Evolutionary conservation across 202 grass and related monocot species (phyloP).

Genomic region (Alloteropsis angusta): DNA sequence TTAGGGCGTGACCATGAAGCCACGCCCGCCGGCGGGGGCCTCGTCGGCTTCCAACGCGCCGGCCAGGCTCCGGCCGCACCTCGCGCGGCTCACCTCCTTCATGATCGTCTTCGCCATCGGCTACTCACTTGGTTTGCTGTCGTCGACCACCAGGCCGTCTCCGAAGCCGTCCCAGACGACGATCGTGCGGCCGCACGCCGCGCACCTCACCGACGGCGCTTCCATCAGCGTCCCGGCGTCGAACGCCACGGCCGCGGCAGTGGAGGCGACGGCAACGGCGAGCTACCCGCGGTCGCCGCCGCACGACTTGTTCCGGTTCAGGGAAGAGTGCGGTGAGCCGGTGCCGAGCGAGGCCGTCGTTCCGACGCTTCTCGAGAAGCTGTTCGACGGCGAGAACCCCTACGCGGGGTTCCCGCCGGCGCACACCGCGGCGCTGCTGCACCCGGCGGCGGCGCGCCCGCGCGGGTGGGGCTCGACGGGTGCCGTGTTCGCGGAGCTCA

Average conservation of each 20-base stretch:
- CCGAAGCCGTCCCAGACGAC: conserved; percentile 29
- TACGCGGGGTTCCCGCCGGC: conserved; percentile 54
- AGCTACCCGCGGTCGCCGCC: conserved; percentile 23
- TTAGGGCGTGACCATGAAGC: conserved; percentile 42
- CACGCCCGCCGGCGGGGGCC: conserved; percentile 1
- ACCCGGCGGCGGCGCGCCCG: conserved; percentile 37
- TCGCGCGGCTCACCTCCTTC: conserved; percentile 27
- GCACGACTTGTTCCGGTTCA: conserved; percentile 72
- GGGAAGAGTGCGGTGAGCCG: conserved; percentile 40
- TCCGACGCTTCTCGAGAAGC: conserved; percentile 39
- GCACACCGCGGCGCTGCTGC: conserved; percentile 46
- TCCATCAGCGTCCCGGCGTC: background rate
- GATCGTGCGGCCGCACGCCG: conserved; percentile 16
- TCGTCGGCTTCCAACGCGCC: background rate
- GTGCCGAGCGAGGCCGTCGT: conserved; percentile 39
- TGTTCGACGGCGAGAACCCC: conserved; percentile 72
- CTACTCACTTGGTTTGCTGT: conserved; percentile 57
- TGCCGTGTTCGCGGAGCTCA: conserved; percentile 76
- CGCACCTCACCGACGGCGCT: conserved; percentile 11
- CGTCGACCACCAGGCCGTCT: conserved; percentile 29
- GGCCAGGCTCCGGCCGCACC: conserved; percentile 35
- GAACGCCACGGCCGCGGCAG: background rate
- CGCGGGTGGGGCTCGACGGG: conserved; percentile 89
- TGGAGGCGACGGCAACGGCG: background rate
- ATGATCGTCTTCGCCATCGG: conserved; percentile 61